Evolutionary conservation across 140 eudicot species (phyloP), one percentile per base, ranked within the genome.

Genomic region (Flaveria floridana): DNA sequence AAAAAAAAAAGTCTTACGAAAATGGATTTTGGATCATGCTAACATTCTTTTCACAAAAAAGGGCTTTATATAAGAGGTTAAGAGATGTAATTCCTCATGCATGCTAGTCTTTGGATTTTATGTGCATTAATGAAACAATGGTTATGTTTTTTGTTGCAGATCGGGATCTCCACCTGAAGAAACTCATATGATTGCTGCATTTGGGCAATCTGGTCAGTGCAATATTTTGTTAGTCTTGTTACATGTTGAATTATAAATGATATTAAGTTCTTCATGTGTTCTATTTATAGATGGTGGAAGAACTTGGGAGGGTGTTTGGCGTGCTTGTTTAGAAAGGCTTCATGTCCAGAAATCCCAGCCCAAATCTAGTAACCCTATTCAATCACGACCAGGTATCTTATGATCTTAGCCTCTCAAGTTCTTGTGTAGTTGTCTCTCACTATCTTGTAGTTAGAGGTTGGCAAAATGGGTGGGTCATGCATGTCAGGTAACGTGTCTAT

Each of bases 241-340:
- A 67, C 68, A 21, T 66, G 68, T 67, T 67, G 30, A 66, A 52
- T 53, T 14, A 67, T 18, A 20, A 37, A 16, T 65, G 51, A 39
- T 28, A 15, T 28, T n/a, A 65, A n/a, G 0, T 58, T 21, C 2
- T 58, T 58, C 9, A 25, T 73, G 0, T 70, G 70, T 44, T 73
- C 18, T 68, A 30, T 73, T 50, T 76, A 18, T 69, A 90, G 97
- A 88, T 80, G 95, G 87, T 74, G 82, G 83, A 41, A 84, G 90
- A 72, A 75, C 81, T 58, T 91, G 97, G 97, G 97, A 88, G 79
- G 86, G 86, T 46, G 71, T 82, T 46, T 91, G 97, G 96, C 90
- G 86, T 52, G 84, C 90, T 53, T 87, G 85, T 76, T 65, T 80
- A 44, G 92, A 86, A 80, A 83, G 90, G 79, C 64, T 83, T 74